Base-by-base conservation (phyloP, 1,139 yeast species). In the Chernovozyma aurita region DNA sequence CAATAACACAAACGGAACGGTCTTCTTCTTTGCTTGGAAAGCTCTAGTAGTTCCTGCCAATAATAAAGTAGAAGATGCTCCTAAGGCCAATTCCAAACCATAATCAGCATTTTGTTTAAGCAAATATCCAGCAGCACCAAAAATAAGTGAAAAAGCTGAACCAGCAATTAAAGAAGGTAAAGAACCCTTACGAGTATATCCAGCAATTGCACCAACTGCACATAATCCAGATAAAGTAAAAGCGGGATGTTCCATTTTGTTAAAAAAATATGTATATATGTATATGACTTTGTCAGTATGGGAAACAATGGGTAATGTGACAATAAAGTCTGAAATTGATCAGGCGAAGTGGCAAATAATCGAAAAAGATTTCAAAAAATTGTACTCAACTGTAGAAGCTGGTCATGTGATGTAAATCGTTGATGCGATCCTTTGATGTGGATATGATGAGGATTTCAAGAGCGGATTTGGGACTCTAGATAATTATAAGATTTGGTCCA, bases 131-230 rank as follows among this genome's bases (percentile, higher is more conserved):
- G 95, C 83, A 39, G 70, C 56, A 16, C 87, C 94, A 57, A 80
- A 90, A 30, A 83, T 57, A 4, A 76, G 70, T 9, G 94, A 78
- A 45, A 87, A 70, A 0, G 82, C 65, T 8, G 81, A 52, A 24
- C 97, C 97, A 2, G 94, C 95, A 31, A 80, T 62, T 38, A 88
- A 69, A 0, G 96, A 87, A 17, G 95, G 95, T 26, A 81, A 51
- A 2, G 95, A 85, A 13, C 82, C 76, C 52, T 83, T 83, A 47
- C 85, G 83, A 42, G 71, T 54, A 58, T 65, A 85, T 30, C 95
- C 95, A 60, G 80, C 74, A 29, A 77, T 45, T 32, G 95, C 95
- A 37, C 95, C 95, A 41, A 76, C 61, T 42, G 84, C 73, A 52
- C 86, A 73, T 42, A 85, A 71, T n/a, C 81, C 87, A 24, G 90